Conservation (phyloP, 2,329 filamentous ascomycete genomes). For the Coniochaeta prunicola region DNA sequence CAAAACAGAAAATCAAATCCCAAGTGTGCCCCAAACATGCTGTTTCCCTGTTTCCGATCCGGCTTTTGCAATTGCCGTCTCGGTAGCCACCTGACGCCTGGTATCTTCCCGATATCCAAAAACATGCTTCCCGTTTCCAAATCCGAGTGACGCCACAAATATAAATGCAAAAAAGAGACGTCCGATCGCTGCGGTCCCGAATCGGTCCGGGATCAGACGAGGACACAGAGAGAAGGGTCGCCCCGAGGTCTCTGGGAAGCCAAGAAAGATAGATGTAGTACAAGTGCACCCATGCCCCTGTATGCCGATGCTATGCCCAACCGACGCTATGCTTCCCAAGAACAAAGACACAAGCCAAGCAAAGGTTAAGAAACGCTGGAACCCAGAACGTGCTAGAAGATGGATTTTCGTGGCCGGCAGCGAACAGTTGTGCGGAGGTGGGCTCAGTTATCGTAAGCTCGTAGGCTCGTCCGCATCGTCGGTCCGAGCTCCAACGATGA, state of each 20-base stretch:
- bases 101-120: constrained; percentile 16
- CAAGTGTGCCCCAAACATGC: not conserved
- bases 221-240: not conserved
- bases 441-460: not conserved
- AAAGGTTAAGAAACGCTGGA: constrained; percentile 1
- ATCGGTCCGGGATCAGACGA: not conserved
- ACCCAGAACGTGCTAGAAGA: not conserved
- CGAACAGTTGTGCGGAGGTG: not conserved
- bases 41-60: not conserved
- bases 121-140: constrained; percentile 8
- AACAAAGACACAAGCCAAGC: constrained; percentile 2
- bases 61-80: not conserved
- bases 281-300: constrained; percentile 11
- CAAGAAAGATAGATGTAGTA: constrained; percentile 13
- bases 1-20: constrained; percentile 5
- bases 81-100: constrained; percentile 20
- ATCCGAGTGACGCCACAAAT: constrained; percentile 9
- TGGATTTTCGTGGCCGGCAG: not conserved
- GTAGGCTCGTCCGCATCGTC: not conserved
- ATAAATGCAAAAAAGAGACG: constrained; percentile 4
- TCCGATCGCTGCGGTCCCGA: not conserved
- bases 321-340: constrained; percentile 14
- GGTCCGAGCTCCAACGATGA: not conserved
- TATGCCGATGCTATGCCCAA: constrained; percentile 6
- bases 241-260: not conserved